Evolutionary conservation across 805 yeast species (phyloP).

Genomic region (Teunomyces stri): DNA sequence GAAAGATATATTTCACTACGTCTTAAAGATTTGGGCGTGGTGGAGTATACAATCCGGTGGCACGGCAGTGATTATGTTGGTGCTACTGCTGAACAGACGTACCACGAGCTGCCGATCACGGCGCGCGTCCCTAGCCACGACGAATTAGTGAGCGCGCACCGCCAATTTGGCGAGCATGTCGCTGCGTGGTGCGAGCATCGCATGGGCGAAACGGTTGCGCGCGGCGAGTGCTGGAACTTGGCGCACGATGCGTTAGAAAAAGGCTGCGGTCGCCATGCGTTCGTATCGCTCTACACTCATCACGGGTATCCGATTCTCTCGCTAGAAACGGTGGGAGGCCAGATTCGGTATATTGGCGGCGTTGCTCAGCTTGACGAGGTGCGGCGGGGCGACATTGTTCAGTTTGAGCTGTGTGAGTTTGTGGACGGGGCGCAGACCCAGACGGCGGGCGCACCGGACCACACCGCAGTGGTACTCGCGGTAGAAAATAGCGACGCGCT

Average conservation of each 20-base stretch:
- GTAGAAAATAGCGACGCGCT: conserved; percentile 12
- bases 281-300: conserved; percentile 44
- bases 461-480: conserved; percentile 40
- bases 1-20: conserved; percentile 35
- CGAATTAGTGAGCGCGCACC: conserved; percentile 31
- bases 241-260: conserved; percentile 49
- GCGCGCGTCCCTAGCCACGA: conserved; percentile 26
- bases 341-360: conserved; percentile 20
- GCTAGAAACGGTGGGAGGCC: conserved; percentile 16
- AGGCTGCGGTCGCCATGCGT: conserved; percentile 59
- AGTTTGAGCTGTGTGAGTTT: conserved; percentile 43
- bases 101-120: conserved; percentile 43
- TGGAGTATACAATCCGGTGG: conserved; percentile 41
- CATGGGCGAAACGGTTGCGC: conserved; percentile 47
- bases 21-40: conserved; percentile 42
- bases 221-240: conserved; percentile 63
- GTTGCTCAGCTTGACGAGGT: conserved; percentile 34
- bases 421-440: conserved; percentile 28
- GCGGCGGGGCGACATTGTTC: conserved; percentile 56
- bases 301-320: conserved; percentile 47
- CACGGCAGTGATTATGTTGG: conserved; percentile 16
- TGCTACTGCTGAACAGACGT: conserved; percentile 29
- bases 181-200: conserved; percentile 55
- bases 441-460: conserved; percentile 53
- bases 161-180: conserved; percentile 48